Conservation (phyloP, 805 yeast species). For the Priceomyces melissophilus region DNA sequence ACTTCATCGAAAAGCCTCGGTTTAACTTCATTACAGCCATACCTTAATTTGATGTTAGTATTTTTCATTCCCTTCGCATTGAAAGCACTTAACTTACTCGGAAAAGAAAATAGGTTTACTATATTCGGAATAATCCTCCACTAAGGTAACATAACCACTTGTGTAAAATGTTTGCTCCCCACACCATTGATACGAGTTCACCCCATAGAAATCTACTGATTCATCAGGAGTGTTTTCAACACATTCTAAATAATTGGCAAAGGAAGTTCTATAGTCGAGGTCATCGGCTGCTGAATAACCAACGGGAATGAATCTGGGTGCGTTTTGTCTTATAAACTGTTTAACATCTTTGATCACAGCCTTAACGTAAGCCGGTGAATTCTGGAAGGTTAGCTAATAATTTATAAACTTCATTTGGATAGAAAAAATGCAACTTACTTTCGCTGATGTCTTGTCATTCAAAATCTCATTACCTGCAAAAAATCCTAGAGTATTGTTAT, state of each 20-base stretch:
- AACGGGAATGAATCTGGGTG: conserved; percentile 72
- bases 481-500: conserved; percentile 85
- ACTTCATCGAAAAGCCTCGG: conserved; percentile 83
- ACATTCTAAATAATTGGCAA: conserved; percentile 80
- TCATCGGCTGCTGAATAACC: conserved; percentile 98
- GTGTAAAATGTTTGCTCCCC: conserved; percentile 80
- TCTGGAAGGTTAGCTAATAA: conserved; percentile 9
- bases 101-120: conserved; percentile 82
- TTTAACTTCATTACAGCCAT: conserved; percentile 77
- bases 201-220: conserved; percentile 77
- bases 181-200: conserved; percentile 81
- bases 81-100: conserved; percentile 48
- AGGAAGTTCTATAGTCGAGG: conserved; percentile 65
- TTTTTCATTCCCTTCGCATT: background rate
- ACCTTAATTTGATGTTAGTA: conserved; percentile 19
- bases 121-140: conserved; percentile 64
- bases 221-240: conserved; percentile 49
- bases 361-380: conserved; percentile 73
- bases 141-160: conserved; percentile 66
- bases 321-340: conserved; percentile 54
- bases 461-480: conserved; percentile 92
- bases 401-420: background rate
- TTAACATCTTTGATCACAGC: conserved; percentile 82
- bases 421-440: conserved; percentile 11
- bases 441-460: conserved; percentile 73